Percentiles rank a stretch among this genome's conserved stretches.
These are phyloP conservation scores for Globisporangium abappressorium DNA, from an alignment of 352 stramenopile genomes.

Conservation along the genomic window DNA sequence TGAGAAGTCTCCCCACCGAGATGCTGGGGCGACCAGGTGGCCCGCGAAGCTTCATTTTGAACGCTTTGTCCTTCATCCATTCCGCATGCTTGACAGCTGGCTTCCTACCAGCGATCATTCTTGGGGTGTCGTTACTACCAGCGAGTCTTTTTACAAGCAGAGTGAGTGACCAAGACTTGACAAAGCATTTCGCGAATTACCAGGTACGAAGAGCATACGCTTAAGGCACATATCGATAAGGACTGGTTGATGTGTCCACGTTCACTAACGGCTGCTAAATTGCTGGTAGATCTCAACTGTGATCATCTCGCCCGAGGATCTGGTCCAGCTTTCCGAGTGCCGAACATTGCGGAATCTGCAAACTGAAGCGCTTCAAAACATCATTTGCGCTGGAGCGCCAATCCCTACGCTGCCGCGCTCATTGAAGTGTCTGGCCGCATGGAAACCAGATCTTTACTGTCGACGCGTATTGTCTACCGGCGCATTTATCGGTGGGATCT, in stretches of 20 bases:
- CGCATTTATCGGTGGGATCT: background rate
- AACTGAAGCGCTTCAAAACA: background rate
- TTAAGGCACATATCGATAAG: background rate
- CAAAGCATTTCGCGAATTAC: constrained; percentile 11
- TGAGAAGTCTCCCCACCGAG: background rate
- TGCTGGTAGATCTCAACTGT: constrained; percentile 8
- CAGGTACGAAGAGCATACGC: background rate
- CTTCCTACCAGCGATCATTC: constrained; percentile 11
- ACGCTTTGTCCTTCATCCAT: constrained; percentile 16
- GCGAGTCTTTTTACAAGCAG: background rate
- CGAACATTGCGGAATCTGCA: constrained; percentile 14
- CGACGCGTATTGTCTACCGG: constrained; percentile 2
- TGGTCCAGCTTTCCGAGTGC: constrained; percentile 12
- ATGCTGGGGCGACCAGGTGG: background rate
- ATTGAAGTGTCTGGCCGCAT: constrained; percentile 8
- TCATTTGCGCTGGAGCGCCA: constrained; percentile 13
- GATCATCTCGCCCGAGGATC: constrained; percentile 2
- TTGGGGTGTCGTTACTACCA: constrained; percentile 15
- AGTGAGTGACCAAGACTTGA: background rate
- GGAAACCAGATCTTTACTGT: constrained; percentile 8
- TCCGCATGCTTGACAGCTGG: constrained; percentile 1
- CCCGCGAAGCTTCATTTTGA: constrained; percentile 3
- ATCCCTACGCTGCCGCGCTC: constrained; percentile 10
- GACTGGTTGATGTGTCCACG: background rate
- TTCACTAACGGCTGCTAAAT: background rate